Base-by-base conservation (phyloP, 768 basidiomycete genomes). In the Dacryopinax spathularia region DNA sequence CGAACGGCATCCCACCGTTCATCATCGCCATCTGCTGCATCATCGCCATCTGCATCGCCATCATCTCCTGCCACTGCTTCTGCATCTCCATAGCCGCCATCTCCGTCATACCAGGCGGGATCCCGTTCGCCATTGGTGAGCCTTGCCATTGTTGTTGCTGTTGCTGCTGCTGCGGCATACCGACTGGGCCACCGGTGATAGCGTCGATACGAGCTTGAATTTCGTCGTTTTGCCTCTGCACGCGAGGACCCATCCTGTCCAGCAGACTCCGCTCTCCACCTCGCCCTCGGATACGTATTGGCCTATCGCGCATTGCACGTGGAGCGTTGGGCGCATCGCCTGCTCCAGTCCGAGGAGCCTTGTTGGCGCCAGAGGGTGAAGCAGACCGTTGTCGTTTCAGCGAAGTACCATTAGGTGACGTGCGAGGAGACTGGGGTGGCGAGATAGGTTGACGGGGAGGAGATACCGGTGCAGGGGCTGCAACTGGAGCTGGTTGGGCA, bases 11-110 rank as follows among this genome's bases (percentile, higher is more conserved):
- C 31, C 86, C 88, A 82, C 48, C 48, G 18, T 91, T 87, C 34
- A 83, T 85, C 33, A 84, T 80, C 39, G 89, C 88, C 85, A 95
- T 89, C 75, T 93, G 91, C 63, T 88, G 84, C 92, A 94, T 93
- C 70, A 94, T 79, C 29, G 89, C 87, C 88, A 91, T 90, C 72
- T 92, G 87, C 73, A 82, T 88, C 82, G 89, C 85, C 84, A 93
- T 85, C 81, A 93, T 86, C 72, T 91, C 91, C 73, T 92, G 91
- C 68, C 94, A 74, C 74, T 87, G 48, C 48, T 56, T 82, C 63
- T 78, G 71, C 29, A 72, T 78, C 43, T 75, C 79, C 76, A 84
- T 77, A 7, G 79, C 77, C 63, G 77, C 79, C 82, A 87, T 85
- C 71, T 90, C 84, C 81, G 87, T 81, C 39, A 77, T 76, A 66